Evolutionary conservation across 2,329 filamentous ascomycete genomes (phyloP), one percentile per base, ranked within the genome.

Genomic region (Colletotrichum lindemuthianum): DNA sequence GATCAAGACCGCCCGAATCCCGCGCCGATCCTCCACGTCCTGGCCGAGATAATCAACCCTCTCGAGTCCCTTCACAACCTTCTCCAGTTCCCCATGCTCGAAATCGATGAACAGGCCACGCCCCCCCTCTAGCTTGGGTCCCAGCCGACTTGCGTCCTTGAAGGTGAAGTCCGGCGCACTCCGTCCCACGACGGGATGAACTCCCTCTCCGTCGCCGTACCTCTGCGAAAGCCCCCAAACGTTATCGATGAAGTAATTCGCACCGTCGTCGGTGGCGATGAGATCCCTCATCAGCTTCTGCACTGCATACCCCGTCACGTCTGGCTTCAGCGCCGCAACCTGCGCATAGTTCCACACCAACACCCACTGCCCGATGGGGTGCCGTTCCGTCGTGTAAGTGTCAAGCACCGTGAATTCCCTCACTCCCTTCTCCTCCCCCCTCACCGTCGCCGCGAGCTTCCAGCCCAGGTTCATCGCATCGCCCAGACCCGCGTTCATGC

Each of bases 381-480:
- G 73, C 1, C 84, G 78, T 66, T 86, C 83, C 1, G 64, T 61
- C 58, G 81, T 77, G 68, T 85, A 86, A n/a, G 77, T 81, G 44
- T 81, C 75, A 24, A 56, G 33, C 34, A 48, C 7, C 34, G n/a
- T 44, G 11, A 2, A 86, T 72, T 60, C 60, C 16, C 53, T 66
- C 66, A 54, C 57, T 52, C 24, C 70, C 64, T 4, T 83, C 64
- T 0, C 12, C 43, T 48, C 53, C 16, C 16, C 9, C 34, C 53
- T 43, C n/a, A 40, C 53, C 32, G 53, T 47, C 11, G 53, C 41
- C 32, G 78, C 76, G 3, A 85, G 72, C 67, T 84, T 85, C 81
- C 82, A 84, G 24, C 78, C 79, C 4, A 85, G 71, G 49, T 84
- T 84, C 49, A 82, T 76, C 2, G 81, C 80, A 67, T 85, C 82